Base-by-base conservation (phyloP, 2,329 filamentous ascomycete species). In the Eutypella sp. region DNA sequence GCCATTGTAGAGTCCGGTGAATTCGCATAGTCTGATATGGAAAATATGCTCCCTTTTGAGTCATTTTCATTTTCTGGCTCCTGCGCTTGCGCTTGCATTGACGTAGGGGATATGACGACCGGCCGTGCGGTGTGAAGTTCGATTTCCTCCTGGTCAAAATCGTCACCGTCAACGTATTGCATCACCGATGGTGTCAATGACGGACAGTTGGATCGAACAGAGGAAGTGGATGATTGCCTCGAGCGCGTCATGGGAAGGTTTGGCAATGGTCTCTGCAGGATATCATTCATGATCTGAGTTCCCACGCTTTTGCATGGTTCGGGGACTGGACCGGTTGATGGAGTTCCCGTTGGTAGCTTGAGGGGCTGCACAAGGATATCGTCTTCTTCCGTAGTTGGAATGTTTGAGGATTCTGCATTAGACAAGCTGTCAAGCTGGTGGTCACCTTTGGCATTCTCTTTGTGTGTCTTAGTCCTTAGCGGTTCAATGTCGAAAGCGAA, bases 121-220 rank as follows among this genome's bases (percentile, higher is more conserved):
- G 56, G 53, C 27, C 57, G 56, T 37, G 62, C 62, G 22, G 48
- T 58, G 27, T 54, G 52, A 4, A 65, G 37, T 23, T 49, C 48
- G 25, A 65, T 55, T 2, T 63, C 58, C 24, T 64, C 62, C 9
- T 57, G 55, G 22, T 58, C 55, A 13, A 65, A 64, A 33, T 60
- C 59, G n/a, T 57, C 61, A 40, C 59, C 60, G 20, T 65, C 57
- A 27, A 55, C 60, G 18, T 62, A 64, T 23, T 57, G 52, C 43
- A 52, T 57, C 39, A 65, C 42, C 7, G 61, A 64, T 7, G 62
- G 59, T 10, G 62, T 65, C 19, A 65, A 47, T 3, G 62, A 65
- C 23, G 61, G 61, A 20, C 62, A 63, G 37, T 45, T 58, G 5
- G 61, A 64, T 20, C 52, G 47, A 3, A 60, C 33, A 9, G 61